These are phyloP conservation scores for Neopestalotiopsis rosae DNA, from an alignment of 2,329 filamentous ascomycete species.

Conservation along the genomic window DNA sequence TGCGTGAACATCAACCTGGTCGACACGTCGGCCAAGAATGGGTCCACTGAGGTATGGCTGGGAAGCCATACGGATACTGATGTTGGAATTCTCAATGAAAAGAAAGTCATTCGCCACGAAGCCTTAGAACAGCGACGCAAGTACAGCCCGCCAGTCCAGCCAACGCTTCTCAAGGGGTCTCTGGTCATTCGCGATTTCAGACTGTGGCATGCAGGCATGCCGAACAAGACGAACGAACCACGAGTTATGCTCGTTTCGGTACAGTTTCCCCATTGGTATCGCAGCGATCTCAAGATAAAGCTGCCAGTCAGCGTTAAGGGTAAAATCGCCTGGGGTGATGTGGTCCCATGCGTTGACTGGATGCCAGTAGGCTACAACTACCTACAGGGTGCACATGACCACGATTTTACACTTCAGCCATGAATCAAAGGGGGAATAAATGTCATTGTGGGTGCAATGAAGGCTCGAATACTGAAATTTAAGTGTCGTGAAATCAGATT, in stretches of 20 bases:
- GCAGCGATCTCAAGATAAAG: constrained; percentile 37
- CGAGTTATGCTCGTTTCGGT: constrained; percentile 49
- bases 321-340: constrained; percentile 39
- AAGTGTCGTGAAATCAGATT: too few species aligned
- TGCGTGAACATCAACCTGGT: constrained; percentile 53
- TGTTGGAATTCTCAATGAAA: constrained; percentile 31
- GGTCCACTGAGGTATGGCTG: constrained; percentile 56
- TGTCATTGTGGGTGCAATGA: too few species aligned
- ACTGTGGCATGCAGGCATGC: constrained; percentile 56
- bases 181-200: constrained; percentile 52
- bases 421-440: constrained; percentile 1
- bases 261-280: constrained; percentile 44
- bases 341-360: constrained; percentile 41
- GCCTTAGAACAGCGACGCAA: constrained; percentile 37
- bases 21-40: constrained; percentile 49
- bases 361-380: constrained; percentile 41
- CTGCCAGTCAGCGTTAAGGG: constrained; percentile 36
- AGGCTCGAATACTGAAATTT: too few species aligned
- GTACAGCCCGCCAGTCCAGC: constrained; percentile 42
- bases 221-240: constrained; percentile 46
- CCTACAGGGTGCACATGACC: constrained; percentile 40
- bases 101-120: constrained; percentile 35
- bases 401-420: constrained; percentile 38
- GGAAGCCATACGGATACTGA: constrained; percentile 50
- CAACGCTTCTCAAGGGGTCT: constrained; percentile 46